Percentiles rank a stretch among this genome's conserved stretches.
These are phyloP conservation scores for Cryptosporidium xiaoi DNA, from an alignment of 169 alveolate species.

Conservation along the genomic window DNA sequence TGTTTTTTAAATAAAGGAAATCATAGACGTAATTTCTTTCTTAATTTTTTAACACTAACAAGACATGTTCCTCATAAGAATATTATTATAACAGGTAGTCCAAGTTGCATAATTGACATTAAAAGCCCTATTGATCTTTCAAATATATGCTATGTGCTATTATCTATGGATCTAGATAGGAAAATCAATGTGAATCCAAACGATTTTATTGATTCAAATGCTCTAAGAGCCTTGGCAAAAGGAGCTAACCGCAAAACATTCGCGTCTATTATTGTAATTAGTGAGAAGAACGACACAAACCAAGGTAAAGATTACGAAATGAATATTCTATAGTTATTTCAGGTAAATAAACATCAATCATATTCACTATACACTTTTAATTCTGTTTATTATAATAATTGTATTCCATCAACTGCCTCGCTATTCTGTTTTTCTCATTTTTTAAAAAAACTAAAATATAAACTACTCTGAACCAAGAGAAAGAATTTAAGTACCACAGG, in stretches of 20 bases:
- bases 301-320: no score
- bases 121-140: slow-evolving; percentile 62
- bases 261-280: slow-evolving; percentile 42
- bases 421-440: no score
- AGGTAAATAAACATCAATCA: no score
- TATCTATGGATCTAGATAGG: slow-evolving; percentile 58
- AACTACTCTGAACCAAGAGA: no score
- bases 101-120: slow-evolving; percentile 17
- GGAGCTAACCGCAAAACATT: slow-evolving; percentile 55
- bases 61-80: slow-evolving; percentile 61
- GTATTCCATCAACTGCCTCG: no score
- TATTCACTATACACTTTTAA: no score
- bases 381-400: no score
- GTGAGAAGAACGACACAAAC: background rate
- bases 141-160: slow-evolving; percentile 23
- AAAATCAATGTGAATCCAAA: slow-evolving; percentile 19
- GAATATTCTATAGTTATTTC: no score
- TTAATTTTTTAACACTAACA: slow-evolving; percentile 24
- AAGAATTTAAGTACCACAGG: no score
- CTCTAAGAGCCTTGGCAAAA: slow-evolving; percentile 47
- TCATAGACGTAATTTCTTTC: slow-evolving; percentile 38
- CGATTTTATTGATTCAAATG: slow-evolving; percentile 32
- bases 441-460: no score
- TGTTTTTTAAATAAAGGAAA: slow-evolving; percentile 45
- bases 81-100: slow-evolving; percentile 40